Conservation (phyloP, 129 eudicot species). For the Rutidosis leptorrhynchoides region DNA sequence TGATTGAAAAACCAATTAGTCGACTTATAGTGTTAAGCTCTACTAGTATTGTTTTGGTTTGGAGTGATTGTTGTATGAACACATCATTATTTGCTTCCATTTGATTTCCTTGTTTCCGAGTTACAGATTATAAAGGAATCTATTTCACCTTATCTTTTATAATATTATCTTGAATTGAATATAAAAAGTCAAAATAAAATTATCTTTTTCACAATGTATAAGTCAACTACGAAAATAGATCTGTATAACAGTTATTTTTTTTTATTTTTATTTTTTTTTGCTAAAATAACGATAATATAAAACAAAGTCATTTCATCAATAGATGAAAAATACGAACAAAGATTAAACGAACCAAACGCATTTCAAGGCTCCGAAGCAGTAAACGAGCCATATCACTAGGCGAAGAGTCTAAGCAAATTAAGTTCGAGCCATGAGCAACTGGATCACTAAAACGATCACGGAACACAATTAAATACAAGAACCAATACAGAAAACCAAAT, state of each 20-base stretch:
- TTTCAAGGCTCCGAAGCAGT: too few relatives aligned
- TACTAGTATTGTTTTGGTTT: constrained; percentile 26
- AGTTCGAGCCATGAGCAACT: too few relatives aligned
- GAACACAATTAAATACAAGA: too few relatives aligned
- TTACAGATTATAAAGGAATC: constrained; percentile 23
- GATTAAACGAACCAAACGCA: too few relatives aligned
- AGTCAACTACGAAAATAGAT: neutral
- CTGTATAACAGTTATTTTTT: neutral
- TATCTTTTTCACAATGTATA: neutral
- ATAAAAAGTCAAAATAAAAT: neutral
- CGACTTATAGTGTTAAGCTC: constrained; percentile 23
- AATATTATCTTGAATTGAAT: neutral
- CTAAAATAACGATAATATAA: too few relatives aligned
- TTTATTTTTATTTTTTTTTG: too few relatives aligned
- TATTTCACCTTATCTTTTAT: constrained; percentile 29
- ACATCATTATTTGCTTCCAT: constrained; percentile 28
- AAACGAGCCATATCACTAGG: too few relatives aligned
- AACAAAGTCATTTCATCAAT: too few relatives aligned
- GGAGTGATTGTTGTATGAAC: constrained; percentile 34
- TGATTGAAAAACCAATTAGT: neutral
- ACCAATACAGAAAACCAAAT: too few relatives aligned
- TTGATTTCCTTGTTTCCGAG: constrained; percentile 23
- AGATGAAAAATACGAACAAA: too few relatives aligned
- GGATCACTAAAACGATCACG: too few relatives aligned
- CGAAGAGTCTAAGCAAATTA: too few relatives aligned